phyloP scores from a whole-genome alignment of 2,329 filamentous ascomycete genomes.

The Botrytis elliptica region DNA sequence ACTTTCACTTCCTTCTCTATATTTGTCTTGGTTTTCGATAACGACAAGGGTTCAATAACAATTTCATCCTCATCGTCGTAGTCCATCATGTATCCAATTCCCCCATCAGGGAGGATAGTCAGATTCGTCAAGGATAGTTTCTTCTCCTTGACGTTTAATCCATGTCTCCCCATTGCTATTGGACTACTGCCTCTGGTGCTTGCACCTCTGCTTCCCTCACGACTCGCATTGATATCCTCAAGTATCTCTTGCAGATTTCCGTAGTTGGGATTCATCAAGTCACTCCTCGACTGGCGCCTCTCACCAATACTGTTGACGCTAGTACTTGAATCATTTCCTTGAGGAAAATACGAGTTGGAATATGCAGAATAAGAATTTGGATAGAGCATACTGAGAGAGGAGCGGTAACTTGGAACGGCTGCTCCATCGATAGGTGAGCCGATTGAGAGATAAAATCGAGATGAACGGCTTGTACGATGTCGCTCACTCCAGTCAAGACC shows the following conservation, averaged over 20 bases:
- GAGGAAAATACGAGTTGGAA: slow-evolving; percentile 5
- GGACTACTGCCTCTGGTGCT: slow-evolving; percentile 14
- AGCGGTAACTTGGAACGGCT: neutral
- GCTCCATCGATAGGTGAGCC: neutral
- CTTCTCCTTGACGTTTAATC: slow-evolving; percentile 16
- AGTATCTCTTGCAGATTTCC: slow-evolving; percentile 13
- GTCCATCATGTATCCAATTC: slow-evolving; percentile 1
- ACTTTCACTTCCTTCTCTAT: neutral
- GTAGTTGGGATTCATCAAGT: slow-evolving; percentile 9
- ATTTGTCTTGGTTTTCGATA: neutral
- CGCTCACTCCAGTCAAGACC: slow-evolving; percentile 3
- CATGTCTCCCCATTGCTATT: slow-evolving; percentile 2
- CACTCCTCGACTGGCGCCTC: slow-evolving; percentile 5
- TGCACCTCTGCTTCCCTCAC: neutral
- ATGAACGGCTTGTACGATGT: neutral
- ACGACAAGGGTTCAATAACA: neutral
- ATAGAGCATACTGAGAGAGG: slow-evolving; percentile 1
- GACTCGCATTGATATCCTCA: slow-evolving; percentile 1
- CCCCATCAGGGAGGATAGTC: slow-evolving; percentile 12
- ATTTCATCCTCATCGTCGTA: slow-evolving; percentile 4
- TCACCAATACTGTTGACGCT: slow-evolving; percentile 10
- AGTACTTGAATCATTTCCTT: slow-evolving; percentile 5
- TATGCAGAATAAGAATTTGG: slow-evolving; percentile 2
- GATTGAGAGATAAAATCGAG: slow-evolving; percentile 15
- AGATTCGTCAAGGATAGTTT: neutral